Percentiles rank a stretch among this genome's conserved stretches.
Conservation (phyloP, 768 basidiomycete species). For the Favolaschia claudopus region DNA sequence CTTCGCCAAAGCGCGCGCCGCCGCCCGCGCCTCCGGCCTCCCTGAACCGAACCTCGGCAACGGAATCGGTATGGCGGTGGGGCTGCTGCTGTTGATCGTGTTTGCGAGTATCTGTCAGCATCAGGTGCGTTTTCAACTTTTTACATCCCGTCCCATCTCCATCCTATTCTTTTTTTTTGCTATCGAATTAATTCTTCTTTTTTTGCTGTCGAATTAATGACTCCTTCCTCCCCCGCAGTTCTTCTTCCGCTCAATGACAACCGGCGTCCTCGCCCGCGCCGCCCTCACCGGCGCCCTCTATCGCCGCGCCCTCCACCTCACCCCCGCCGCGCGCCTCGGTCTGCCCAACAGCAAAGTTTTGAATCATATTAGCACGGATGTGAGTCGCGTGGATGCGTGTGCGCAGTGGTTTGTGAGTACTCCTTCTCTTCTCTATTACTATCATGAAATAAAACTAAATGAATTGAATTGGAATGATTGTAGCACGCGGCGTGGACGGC, state of each 20-base stretch:
- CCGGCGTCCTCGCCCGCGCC: conserved; percentile 70
- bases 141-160: too few relatives aligned
- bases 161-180: too few relatives aligned
- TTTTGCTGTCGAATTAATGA: not conserved
- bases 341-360: conserved; percentile 67
- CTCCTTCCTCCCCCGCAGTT: conserved; percentile 48
- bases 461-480: too few relatives aligned
- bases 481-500: conserved; percentile 70
- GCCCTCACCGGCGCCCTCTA: conserved; percentile 76
- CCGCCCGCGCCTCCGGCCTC: conserved; percentile 44
- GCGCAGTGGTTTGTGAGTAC: conserved; percentile 80
- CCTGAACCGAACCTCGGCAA: conserved; percentile 51
- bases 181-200: too few relatives aligned
- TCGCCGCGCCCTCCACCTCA: conserved; percentile 69
- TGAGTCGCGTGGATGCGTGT: conserved; percentile 64
- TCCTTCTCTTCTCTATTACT: conserved; percentile 34
- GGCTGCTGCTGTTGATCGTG: conserved; percentile 58
- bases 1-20: conserved; percentile 58
- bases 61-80: conserved; percentile 68
- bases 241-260: conserved; percentile 77
- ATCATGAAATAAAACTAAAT: too few relatives aligned
- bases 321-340: conserved; percentile 67
- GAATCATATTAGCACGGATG: conserved; percentile 73
- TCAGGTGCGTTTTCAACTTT: conserved; percentile 64
- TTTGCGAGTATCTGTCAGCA: conserved; percentile 65